Conservation (phyloP, 352 stramenopile species). For the Vaucheria bursata region DNA sequence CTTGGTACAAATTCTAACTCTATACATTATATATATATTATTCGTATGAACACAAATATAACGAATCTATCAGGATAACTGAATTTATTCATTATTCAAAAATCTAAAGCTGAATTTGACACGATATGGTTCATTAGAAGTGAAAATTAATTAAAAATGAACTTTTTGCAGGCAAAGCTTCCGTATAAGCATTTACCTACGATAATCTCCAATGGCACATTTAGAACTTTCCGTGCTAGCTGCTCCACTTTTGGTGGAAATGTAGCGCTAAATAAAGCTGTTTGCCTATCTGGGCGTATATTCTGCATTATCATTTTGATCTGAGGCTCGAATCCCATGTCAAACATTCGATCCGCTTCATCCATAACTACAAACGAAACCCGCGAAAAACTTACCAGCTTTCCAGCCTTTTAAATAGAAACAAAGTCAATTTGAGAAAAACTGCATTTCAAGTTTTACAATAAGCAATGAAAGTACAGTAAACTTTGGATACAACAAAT, state of each 20-base stretch:
- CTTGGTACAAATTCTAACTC: too few species aligned
- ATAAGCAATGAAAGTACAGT: neutral
- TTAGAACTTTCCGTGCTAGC: conserved; percentile 68
- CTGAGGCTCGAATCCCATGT: conserved; percentile 87
- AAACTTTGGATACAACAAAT: too few species aligned
- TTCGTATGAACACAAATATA: too few species aligned
- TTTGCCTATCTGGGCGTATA: conserved; percentile 63
- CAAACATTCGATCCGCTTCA: conserved; percentile 87
- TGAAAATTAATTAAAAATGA: too few species aligned
- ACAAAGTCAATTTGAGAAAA: neutral
- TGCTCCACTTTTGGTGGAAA: conserved; percentile 65
- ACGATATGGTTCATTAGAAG: too few species aligned
- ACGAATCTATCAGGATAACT: too few species aligned
- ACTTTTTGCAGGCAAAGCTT: too few species aligned
- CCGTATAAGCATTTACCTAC: too few species aligned
- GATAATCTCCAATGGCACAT: conserved; percentile 89
- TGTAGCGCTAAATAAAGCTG: conserved; percentile 90
- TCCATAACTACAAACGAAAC: conserved; percentile 64
- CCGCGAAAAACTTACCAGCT: too few species aligned
- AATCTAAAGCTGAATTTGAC: too few species aligned
- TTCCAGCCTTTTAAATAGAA: conserved; percentile 14
- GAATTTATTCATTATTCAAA: too few species aligned
- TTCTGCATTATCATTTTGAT: conserved; percentile 54
- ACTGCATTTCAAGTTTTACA: neutral
- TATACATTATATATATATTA: too few species aligned